Evolutionary conservation across 2,329 filamentous ascomycete genomes (phyloP).

Genomic region (Sporothrix brunneoviolacea): DNA sequence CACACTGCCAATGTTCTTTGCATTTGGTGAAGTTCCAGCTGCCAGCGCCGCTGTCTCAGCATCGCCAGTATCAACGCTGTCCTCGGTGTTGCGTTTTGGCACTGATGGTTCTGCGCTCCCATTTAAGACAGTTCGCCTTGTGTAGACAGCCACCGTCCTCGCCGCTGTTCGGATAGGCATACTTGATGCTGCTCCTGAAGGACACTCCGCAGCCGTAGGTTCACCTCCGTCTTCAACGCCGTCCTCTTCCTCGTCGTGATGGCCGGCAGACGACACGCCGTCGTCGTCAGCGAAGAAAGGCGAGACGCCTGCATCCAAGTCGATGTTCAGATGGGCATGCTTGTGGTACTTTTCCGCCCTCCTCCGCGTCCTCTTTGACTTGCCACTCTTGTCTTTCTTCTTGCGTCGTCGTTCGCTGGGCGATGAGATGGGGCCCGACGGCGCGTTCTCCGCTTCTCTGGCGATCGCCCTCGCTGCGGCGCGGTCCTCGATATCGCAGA

Average conservation of each 20-base stretch:
- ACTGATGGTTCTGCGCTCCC: too few species aligned
- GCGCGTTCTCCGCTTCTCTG: not conserved
- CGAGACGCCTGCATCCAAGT: not conserved
- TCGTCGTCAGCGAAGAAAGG: conserved; percentile 7
- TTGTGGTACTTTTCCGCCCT: not conserved
- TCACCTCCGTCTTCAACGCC: not conserved
- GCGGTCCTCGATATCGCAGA: not conserved
- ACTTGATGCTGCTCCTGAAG: not conserved
- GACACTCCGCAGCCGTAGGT: not conserved
- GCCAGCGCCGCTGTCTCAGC: too few species aligned
- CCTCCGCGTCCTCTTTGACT: not conserved
- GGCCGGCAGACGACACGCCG: not conserved
- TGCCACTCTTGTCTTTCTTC: not conserved
- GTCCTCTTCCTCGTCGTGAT: not conserved
- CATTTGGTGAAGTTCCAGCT: too few species aligned
- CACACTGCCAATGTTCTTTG: too few species aligned
- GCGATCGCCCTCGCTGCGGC: not conserved
- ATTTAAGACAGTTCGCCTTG: not conserved
- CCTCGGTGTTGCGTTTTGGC: too few species aligned
- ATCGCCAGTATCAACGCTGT: not conserved
- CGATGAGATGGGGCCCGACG: too few species aligned
- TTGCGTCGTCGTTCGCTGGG: too few species aligned
- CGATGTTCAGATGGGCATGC: too few species aligned
- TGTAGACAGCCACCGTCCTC: not conserved
- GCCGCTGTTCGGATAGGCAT: not conserved